These are phyloP conservation scores for Diutina neorugosa DNA, from an alignment of 1,139 yeast genomes.

Conservation along the genomic window DNA sequence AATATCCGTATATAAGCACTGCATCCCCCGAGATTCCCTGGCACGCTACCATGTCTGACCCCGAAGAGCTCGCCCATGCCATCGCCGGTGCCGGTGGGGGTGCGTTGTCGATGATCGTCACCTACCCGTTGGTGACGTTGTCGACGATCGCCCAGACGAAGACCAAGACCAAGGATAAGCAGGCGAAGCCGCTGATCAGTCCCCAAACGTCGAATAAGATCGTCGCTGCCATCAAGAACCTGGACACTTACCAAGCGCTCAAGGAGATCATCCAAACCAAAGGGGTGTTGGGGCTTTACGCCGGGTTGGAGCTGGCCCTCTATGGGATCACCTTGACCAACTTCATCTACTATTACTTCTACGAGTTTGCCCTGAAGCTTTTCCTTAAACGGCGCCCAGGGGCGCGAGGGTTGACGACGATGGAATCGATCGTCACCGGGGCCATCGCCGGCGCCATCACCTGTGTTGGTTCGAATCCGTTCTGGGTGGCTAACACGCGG, in stretches of 20 bases:
- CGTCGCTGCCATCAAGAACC: conserved; percentile 12
- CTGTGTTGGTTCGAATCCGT: conserved; percentile 79
- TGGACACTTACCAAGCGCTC: conserved; percentile 22
- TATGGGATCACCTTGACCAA: conserved; percentile 80
- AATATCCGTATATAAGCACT: neutral
- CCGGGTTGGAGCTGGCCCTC: conserved; percentile 82
- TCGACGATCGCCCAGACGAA: conserved; percentile 76
- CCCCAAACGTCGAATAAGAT: conserved; percentile 12
- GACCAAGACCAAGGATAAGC: conserved; percentile 34
- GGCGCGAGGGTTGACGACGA: conserved; percentile 40
- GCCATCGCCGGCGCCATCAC: conserved; percentile 84
- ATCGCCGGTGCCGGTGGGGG: conserved; percentile 93
- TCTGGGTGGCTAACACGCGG: conserved; percentile 91
- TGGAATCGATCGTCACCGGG: conserved; percentile 69
- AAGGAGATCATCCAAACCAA: conserved; percentile 43
- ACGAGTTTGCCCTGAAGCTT: conserved; percentile 54
- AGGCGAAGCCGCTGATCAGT: conserved; percentile 10
- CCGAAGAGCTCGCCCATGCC: conserved; percentile 66
- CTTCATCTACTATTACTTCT: conserved; percentile 82
- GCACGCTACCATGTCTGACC: conserved; percentile 16
- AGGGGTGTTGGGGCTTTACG: conserved; percentile 63
- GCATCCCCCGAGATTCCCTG: neutral
- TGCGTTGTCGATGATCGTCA: conserved; percentile 70
- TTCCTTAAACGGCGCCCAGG: conserved; percentile 32
- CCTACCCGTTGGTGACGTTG: conserved; percentile 76